A percentile compares a stretch with the other conserved stretches of the same genome.
phyloP scores from a whole-genome alignment of 1,139 yeast genomes.

The Lodderomyces pseudojiufengensis region DNA sequence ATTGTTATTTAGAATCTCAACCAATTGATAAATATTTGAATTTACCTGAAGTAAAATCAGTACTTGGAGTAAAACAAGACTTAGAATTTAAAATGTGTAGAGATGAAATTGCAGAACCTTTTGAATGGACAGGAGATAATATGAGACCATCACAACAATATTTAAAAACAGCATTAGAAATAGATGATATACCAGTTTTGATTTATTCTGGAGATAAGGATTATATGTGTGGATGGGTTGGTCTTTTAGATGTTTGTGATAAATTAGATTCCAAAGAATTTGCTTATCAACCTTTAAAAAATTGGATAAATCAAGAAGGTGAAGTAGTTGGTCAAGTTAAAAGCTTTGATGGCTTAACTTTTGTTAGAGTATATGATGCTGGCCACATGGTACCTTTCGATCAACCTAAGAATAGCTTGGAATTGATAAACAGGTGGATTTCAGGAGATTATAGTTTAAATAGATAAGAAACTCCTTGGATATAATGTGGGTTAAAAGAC shows the following conservation, averaged over 20 bases:
- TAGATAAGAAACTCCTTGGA: no score
- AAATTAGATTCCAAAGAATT: slow-evolving; percentile 64
- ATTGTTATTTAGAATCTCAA: slow-evolving; percentile 54
- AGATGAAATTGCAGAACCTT: slow-evolving; percentile 65
- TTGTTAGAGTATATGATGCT: slow-evolving; percentile 43
- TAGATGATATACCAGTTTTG: slow-evolving; percentile 57
- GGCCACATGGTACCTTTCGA: slow-evolving; percentile 50
- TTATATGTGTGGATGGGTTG: slow-evolving; percentile 81
- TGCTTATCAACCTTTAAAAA: slow-evolving; percentile 28
- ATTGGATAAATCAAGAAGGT: slow-evolving; percentile 31
- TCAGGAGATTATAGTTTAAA: slow-evolving; percentile 22
- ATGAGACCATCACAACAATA: slow-evolving; percentile 76
- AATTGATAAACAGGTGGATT: slow-evolving; percentile 44
- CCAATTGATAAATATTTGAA: slow-evolving; percentile 30
- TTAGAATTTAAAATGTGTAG: slow-evolving; percentile 80
- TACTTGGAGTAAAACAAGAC: slow-evolving; percentile 63
- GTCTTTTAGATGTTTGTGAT: slow-evolving; percentile 74
- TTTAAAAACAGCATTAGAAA: slow-evolving; percentile 50
- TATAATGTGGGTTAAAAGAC: no score
- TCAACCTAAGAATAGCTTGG: slow-evolving; percentile 42
- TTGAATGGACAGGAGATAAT: slow-evolving; percentile 63
- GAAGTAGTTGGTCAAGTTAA: slow-evolving; percentile 42
- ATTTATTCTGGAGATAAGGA: slow-evolving; percentile 84
- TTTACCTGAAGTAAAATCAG: slow-evolving; percentile 45
- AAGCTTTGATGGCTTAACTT: slow-evolving; percentile 40